phyloP scores from a whole-genome alignment of 1,284 basidiomycete species.

The Irpex sp. region DNA sequence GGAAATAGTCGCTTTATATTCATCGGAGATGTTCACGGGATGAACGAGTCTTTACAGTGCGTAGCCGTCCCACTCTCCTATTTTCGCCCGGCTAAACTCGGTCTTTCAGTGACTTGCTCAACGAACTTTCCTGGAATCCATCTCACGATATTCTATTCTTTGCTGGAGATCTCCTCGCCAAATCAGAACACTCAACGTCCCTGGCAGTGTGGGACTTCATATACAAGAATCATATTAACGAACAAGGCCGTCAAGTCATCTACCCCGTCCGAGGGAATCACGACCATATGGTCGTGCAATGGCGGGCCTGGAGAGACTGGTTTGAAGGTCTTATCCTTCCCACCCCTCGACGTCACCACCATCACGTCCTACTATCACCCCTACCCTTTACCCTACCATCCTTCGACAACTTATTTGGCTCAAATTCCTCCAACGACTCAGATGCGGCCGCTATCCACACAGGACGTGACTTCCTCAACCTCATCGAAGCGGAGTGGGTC shows the following conservation, averaged over 20 bases:
- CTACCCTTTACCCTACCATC: slow-evolving; percentile 2
- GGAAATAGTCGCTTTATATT: slow-evolving; percentile 59
- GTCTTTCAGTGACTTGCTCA: slow-evolving; percentile 52
- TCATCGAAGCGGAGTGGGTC: slow-evolving; percentile 41
- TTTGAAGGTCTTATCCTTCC: slow-evolving; percentile 29
- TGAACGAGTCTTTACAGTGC: slow-evolving; percentile 63
- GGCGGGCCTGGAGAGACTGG: slow-evolving; percentile 82
- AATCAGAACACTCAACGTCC: slow-evolving; percentile 58
- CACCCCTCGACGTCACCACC: slow-evolving; percentile 1
- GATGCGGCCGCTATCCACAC: slow-evolving; percentile 30
- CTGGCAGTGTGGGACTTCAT: slow-evolving; percentile 65
- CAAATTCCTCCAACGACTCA: not conserved
- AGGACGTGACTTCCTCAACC: slow-evolving; percentile 48
- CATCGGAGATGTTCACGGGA: slow-evolving; percentile 86
- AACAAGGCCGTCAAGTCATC: slow-evolving; percentile 20
- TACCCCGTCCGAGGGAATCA: slow-evolving; percentile 86
- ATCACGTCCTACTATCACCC: slow-evolving; percentile 5
- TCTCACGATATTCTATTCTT: slow-evolving; percentile 70
- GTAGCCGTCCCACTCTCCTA: slow-evolving; percentile 22
- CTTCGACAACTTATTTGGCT: slow-evolving; percentile 2
- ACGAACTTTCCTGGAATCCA: slow-evolving; percentile 55
- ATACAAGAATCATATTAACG: slow-evolving; percentile 47
- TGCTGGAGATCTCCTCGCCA: slow-evolving; percentile 78
- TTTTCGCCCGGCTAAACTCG: not conserved
- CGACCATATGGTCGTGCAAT: slow-evolving; percentile 85